phyloP scores from a whole-genome alignment of 345 rosid genomes.

The Euphorbia peplus region DNA sequence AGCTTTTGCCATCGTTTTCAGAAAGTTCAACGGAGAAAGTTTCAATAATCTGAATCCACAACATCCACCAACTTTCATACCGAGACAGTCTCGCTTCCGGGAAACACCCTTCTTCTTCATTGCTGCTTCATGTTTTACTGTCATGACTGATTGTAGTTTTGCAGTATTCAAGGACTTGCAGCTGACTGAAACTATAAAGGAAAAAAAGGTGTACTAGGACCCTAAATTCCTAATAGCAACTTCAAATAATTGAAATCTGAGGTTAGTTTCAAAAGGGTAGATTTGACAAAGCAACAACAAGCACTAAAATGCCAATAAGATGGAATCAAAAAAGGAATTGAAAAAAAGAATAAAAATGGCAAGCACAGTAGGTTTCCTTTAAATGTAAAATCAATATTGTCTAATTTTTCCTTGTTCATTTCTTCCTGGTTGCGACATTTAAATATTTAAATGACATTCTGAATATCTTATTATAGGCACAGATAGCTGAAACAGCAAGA shows the following conservation, averaged over 20 bases:
- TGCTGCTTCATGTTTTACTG: slow-evolving; percentile 25
- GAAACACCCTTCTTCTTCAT: slow-evolving; percentile 20
- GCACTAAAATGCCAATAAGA: not conserved
- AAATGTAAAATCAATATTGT: not conserved
- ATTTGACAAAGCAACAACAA: not conserved
- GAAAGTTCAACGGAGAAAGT: slow-evolving; percentile 40
- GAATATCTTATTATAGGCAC: not conserved
- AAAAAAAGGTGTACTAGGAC: too few relatives aligned
- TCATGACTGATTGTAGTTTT: slow-evolving; percentile 21
- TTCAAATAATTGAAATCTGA: slow-evolving; percentile 4
- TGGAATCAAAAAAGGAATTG: not conserved
- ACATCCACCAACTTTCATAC: slow-evolving; percentile 17
- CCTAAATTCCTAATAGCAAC: not conserved
- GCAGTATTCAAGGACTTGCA: not conserved
- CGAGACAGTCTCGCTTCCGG: not conserved
- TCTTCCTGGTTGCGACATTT: not conserved
- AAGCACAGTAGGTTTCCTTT: not conserved
- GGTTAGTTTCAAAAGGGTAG: slow-evolving; percentile 7
- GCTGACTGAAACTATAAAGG: not conserved
- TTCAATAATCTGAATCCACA: slow-evolving; percentile 51
- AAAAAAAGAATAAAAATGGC: not conserved
- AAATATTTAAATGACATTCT: slow-evolving; percentile 1
- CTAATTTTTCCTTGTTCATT: not conserved
- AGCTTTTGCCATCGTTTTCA: slow-evolving; percentile 47
- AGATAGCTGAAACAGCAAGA: slow-evolving; percentile 17